Percentiles rank a stretch among this genome's conserved stretches.
Conservation (phyloP, 192 early-diverging fungal genomes). For the Coemansia sp. region DNA sequence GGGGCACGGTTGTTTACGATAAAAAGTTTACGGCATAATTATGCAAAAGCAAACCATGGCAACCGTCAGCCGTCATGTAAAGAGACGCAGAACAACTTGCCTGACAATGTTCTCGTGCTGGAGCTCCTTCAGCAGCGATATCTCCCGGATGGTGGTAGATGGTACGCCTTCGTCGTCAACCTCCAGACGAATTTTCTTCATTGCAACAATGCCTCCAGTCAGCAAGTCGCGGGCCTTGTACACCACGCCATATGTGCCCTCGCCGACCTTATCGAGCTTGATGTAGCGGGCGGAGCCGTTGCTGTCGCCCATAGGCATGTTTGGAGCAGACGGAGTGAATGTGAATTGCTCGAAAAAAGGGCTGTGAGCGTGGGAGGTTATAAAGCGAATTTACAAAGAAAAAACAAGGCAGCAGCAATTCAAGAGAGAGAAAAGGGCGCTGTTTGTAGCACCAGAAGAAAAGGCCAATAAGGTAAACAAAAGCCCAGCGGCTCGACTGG, state of each 20-base stretch:
- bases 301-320: conserved; percentile 34
- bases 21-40: conserved; percentile 3
- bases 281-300: conserved; percentile 57
- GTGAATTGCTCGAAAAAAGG: neutral
- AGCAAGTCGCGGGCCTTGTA: conserved; percentile 67
- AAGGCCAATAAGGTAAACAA: neutral
- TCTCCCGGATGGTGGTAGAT: conserved; percentile 84
- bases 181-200: conserved; percentile 72
- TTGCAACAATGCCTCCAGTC: conserved; percentile 62
- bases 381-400: neutral
- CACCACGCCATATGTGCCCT: conserved; percentile 83
- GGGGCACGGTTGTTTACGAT: conserved; percentile 1
- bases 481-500: conserved; percentile 7
- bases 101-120: conserved; percentile 83
- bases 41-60: neutral
- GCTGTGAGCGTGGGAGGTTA: neutral
- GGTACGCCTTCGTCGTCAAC: conserved; percentile 73
- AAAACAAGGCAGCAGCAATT: neutral
- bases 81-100: conserved; percentile 46
- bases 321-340: neutral
- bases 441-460: neutral
- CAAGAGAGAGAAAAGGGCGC: neutral
- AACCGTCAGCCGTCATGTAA: too few relatives aligned
- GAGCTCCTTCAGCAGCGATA: conserved; percentile 83
- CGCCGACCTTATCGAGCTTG: conserved; percentile 80